A percentile compares a stretch with the other conserved stretches of the same genome.
Evolutionary conservation across 495 filamentous ascomycete species (phyloP).

Genomic region (Cladorrhinum samala): DNA sequence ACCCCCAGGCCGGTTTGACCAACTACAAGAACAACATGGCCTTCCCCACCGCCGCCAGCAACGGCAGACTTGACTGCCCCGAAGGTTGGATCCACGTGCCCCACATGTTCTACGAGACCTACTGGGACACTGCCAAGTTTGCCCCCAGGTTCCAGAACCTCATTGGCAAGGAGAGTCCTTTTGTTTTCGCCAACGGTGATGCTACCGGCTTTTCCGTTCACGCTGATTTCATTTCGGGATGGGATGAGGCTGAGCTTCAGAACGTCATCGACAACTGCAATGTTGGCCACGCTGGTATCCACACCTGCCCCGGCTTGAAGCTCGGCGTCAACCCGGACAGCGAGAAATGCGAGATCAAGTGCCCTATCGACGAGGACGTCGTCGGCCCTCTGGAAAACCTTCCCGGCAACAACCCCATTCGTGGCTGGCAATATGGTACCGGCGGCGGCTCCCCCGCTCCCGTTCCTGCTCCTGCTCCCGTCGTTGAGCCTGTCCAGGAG

Average conservation of each 20-base stretch:
- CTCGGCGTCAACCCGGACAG: slow-evolving; percentile 34
- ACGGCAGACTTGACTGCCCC: slow-evolving; percentile 56
- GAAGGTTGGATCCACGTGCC: slow-evolving; percentile 49
- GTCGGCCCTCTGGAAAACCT: slow-evolving; percentile 36
- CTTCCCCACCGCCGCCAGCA: slow-evolving; percentile 42
- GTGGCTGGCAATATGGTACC: slow-evolving; percentile 33
- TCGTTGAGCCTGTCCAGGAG: slow-evolving; percentile 2
- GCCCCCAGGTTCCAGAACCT: slow-evolving; percentile 47
- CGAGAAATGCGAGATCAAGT: slow-evolving; percentile 42
- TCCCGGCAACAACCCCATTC: slow-evolving; percentile 53
- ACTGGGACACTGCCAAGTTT: slow-evolving; percentile 56
- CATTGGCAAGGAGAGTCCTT: slow-evolving; percentile 52
- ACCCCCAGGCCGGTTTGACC: slow-evolving; percentile 50
- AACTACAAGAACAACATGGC: slow-evolving; percentile 48
- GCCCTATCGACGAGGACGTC: slow-evolving; percentile 32
- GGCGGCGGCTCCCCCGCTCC: slow-evolving; percentile 18
- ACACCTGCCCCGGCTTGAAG: slow-evolving; percentile 49
- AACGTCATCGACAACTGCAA: slow-evolving; percentile 57
- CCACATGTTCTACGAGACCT: slow-evolving; percentile 64
- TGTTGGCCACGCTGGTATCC: slow-evolving; percentile 43
- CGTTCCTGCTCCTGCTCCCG: slow-evolving; percentile 2
- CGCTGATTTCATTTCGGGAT: slow-evolving; percentile 69
- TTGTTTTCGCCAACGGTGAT: slow-evolving; percentile 59
- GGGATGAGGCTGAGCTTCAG: slow-evolving; percentile 57
- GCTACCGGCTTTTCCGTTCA: slow-evolving; percentile 54